A percentile compares a stretch with the other conserved stretches of the same genome.
These are phyloP conservation scores for Fagopyrum esculentum DNA, from an alignment of 148 eudicot genomes.

Conservation along the genomic window DNA sequence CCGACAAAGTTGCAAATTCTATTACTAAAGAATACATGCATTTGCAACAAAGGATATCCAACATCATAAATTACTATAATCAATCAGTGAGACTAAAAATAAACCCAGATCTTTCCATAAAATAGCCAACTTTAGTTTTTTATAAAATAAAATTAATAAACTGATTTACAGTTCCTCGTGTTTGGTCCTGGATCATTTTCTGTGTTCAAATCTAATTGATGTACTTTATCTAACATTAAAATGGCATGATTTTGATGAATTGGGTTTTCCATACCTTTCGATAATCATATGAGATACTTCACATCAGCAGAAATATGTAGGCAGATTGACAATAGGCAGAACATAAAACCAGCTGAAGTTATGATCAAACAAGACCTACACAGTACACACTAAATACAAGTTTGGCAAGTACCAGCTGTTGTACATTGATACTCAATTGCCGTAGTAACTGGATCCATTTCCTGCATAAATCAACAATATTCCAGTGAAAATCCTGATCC, in stretches of 20 bases:
- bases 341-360: background rate
- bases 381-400: slow-evolving; percentile 17
- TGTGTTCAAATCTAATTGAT: background rate
- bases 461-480: slow-evolving; percentile 38
- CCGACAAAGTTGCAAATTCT: background rate
- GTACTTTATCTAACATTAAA: background rate
- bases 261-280: background rate
- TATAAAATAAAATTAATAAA: too few species aligned
- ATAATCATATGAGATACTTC: background rate
- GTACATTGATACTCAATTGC: slow-evolving; percentile 77
- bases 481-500: background rate
- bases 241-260: background rate
- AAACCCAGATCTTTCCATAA: background rate
- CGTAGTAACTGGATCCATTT: slow-evolving; percentile 73
- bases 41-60: background rate
- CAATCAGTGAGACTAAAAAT: background rate
- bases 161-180: background rate
- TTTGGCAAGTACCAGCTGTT: slow-evolving; percentile 72
- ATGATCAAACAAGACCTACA: slow-evolving; percentile 11
- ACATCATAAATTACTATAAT: background rate
- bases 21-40: background rate
- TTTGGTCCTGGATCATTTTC: background rate
- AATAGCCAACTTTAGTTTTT: background rate
- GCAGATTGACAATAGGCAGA: background rate
- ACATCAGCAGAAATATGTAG: background rate